Evolutionary conservation across 306 rosid species (phyloP), one percentile per base, ranked within the genome.

Genomic region (Arachis hypogaea): DNA sequence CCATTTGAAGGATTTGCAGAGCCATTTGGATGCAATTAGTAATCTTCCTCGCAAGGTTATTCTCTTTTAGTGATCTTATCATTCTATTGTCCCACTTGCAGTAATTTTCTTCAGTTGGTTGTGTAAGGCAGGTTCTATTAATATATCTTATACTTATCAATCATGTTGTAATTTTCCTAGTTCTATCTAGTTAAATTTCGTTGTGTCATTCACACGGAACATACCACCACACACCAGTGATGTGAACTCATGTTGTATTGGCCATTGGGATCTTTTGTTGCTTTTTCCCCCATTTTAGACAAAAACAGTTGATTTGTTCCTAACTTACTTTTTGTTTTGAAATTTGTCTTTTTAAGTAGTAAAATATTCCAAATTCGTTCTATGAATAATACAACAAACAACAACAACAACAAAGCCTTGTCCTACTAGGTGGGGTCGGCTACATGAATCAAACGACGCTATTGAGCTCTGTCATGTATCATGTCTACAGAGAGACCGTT

Each of bases 41-140:
- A 92, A 80, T 77, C 83, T 84, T 81, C 85, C 95, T 43, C 97
- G 97, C 84, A 94, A 91, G 98, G 98, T 94, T 72, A 71, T 70
- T 38, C 80, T 55, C 78, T 68, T 74, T 68, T 42, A 74, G 12
- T 64, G 52, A 43, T 76, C 62, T 67, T 78, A 49, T 79, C 55
- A 59, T 70, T 45, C 60, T 74, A 60, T 77, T 57, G 66, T 76
- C 30, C 51, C 14, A 5, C 72, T 65, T 78, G 66, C 65, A 43
- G 60, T 63, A 40, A 43, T 56, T 80, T 66, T 67, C 64, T 82
- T 51, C 62, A 38, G 69, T 41, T 60, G 56, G 43, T 84, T 30
- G 77, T 60, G 57, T 55, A 16, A 67, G 46, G 50, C 50, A 45
- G 50, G 22, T 56, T 9, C 46, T 75, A 72, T 68, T 63, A 60